These are phyloP conservation scores for Rhodotorula babjevae DNA, from an alignment of 768 basidiomycete species.

Conservation along the genomic window DNA sequence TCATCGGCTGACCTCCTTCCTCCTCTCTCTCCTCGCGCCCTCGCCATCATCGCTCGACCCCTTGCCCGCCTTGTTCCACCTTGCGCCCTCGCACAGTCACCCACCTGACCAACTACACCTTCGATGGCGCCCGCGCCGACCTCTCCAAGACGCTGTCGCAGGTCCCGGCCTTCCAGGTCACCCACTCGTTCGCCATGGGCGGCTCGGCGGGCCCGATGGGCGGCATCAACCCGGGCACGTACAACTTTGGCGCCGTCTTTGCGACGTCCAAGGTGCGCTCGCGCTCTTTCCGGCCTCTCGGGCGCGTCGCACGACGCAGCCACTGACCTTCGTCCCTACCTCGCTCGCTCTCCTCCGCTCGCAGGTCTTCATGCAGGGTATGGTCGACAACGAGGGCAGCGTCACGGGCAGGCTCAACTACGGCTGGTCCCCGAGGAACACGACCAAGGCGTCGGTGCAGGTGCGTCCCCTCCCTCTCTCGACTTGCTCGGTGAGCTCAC, in stretches of 20 bases:
- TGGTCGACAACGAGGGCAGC: constrained; percentile 87
- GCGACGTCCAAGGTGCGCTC: constrained; percentile 68
- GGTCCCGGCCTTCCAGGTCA: constrained; percentile 96
- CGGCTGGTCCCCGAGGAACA: constrained; percentile 70
- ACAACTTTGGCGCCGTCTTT: constrained; percentile 91
- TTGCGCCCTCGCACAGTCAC: constrained; percentile 57
- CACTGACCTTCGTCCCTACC: background rate
- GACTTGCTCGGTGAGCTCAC: too few species aligned
- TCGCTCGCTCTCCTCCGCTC: background rate
- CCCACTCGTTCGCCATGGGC: constrained; percentile 88
- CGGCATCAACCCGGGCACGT: constrained; percentile 60
- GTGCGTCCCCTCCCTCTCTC: background rate
- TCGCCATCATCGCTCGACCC: background rate
- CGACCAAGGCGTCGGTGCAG: constrained; percentile 68
- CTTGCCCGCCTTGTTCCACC: too few species aligned
- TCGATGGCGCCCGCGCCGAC: constrained; percentile 96
- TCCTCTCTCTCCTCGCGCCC: background rate
- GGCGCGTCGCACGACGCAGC: background rate
- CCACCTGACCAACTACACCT: constrained; percentile 86
- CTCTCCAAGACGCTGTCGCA: constrained; percentile 85
- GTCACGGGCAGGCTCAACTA: constrained; percentile 84
- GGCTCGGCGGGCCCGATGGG: constrained; percentile 56
- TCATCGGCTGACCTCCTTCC: background rate
- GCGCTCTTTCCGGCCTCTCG: background rate
- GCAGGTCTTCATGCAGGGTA: constrained; percentile 86